Conservation (phyloP, 2,329 filamentous ascomycete genomes). For the Colletotrichum orchidophilum region DNA sequence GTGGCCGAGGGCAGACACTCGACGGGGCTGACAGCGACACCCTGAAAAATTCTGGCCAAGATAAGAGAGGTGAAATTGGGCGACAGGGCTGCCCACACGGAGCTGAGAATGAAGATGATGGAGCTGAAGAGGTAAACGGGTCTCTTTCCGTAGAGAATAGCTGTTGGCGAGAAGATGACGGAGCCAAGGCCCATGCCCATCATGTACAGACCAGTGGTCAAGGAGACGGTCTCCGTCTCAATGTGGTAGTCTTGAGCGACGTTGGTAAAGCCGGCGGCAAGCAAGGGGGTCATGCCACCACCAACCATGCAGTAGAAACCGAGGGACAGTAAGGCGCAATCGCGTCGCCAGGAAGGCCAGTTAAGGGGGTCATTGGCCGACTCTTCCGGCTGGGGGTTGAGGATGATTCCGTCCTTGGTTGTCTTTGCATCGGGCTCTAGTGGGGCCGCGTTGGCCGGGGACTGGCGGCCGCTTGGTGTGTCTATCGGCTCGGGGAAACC, state of each 20-base stretch:
- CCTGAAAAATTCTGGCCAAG: conserved; percentile 85
- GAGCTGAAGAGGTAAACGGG: conserved; percentile 86
- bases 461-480: conserved; percentile 27
- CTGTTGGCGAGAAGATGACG: conserved; percentile 86
- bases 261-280: conserved; percentile 89
- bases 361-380: conserved; percentile 92
- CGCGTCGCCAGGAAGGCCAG: conserved; percentile 85
- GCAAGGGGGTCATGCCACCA: conserved; percentile 88
- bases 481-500: conserved; percentile 44
- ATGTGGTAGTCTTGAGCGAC: conserved; percentile 75
- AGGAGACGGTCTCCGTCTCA: conserved; percentile 75
- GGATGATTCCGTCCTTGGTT: conserved; percentile 85
- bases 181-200: conserved; percentile 88
- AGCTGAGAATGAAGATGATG: conserved; percentile 78
- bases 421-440: conserved; percentile 68
- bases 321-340: conserved; percentile 80
- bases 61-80: conserved; percentile 83
- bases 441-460: conserved; percentile 20
- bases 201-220: conserved; percentile 95
- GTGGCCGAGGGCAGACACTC: conserved; percentile 94
- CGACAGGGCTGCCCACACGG: conserved; percentile 87
- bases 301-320: conserved; percentile 95
- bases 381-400: conserved; percentile 93
- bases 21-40: conserved; percentile 86
- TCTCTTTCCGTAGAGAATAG: conserved; percentile 89